A percentile compares a stretch with the other conserved stretches of the same genome.
These are phyloP conservation scores for Aureobasidium lini DNA, from an alignment of 2,329 filamentous ascomycete species.

Conservation along the genomic window DNA sequence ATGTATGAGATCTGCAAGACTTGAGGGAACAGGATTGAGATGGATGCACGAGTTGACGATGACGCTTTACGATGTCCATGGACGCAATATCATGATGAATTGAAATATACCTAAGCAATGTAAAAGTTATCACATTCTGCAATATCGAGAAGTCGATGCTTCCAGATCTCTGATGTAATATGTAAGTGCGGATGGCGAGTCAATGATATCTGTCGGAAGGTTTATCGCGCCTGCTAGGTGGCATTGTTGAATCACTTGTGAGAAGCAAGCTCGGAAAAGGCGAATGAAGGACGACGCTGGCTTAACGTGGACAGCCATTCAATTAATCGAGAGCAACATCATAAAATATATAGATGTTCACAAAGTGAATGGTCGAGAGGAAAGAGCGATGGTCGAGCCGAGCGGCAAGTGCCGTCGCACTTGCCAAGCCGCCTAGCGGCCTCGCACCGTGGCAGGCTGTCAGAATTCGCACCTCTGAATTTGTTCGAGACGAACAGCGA, in stretches of 20 bases:
- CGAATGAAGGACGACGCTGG: no score
- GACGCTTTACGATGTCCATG: neutral
- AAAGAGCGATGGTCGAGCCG: neutral
- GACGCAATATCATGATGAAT: neutral
- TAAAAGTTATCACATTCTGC: neutral
- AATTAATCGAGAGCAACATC: no score
- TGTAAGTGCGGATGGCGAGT: no score
- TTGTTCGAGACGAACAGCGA: slow-evolving; percentile 7
- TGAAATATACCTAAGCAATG: no score
- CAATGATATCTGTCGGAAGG: no score
- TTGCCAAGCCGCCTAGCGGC: neutral
- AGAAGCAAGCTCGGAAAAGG: no score
- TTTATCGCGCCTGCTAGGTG: no score
- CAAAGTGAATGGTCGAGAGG: neutral
- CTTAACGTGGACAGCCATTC: no score
- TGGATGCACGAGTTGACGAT: neutral
- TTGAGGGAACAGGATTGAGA: neutral
- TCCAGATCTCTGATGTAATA: no score
- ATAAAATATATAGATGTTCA: no score
- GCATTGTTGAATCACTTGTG: no score
- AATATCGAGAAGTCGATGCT: no score
- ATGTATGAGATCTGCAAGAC: slow-evolving; percentile 24
- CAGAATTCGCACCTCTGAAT: neutral
- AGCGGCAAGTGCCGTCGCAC: slow-evolving; percentile 1
- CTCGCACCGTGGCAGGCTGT: neutral